Percentiles rank a stretch among this genome's conserved stretches.
Evolutionary conservation across 2,329 filamentous ascomycete genomes (phyloP).

Genomic region (Arthrinium puccinioides): DNA sequence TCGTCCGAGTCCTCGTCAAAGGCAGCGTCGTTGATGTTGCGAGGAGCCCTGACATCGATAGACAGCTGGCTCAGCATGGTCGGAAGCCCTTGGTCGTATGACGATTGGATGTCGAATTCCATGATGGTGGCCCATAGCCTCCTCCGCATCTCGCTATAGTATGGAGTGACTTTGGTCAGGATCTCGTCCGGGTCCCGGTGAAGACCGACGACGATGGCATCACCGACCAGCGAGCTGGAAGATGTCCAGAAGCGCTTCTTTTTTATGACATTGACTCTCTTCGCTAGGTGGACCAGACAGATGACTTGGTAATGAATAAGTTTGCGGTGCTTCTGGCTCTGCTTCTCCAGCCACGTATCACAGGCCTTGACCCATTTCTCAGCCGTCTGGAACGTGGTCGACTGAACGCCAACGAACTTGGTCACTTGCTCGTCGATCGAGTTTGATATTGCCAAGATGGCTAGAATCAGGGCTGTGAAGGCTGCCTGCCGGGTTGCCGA

Average conservation of each 20-base stretch:
- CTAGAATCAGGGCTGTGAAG: constrained; percentile 50
- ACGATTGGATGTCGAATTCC: constrained; percentile 55
- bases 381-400: constrained; percentile 45
- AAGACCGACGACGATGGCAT: constrained; percentile 51
- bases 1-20: constrained; percentile 46
- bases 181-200: constrained; percentile 53
- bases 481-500: constrained; percentile 38
- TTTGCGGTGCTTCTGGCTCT: constrained; percentile 55
- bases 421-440: constrained; percentile 47
- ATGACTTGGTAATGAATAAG: constrained; percentile 55
- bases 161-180: constrained; percentile 46
- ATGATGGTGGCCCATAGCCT: constrained; percentile 55
- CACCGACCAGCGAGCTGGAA: constrained; percentile 47
- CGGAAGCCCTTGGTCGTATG: constrained; percentile 53
- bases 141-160: constrained; percentile 55
- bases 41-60: constrained; percentile 35
- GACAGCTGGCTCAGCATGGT: constrained; percentile 50
- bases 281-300: constrained; percentile 53
- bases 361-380: constrained; percentile 50
- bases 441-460: constrained; percentile 53
- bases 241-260: constrained; percentile 59
- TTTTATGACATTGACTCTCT: constrained; percentile 55
- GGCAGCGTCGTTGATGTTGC: constrained; percentile 51
- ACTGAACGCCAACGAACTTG: constrained; percentile 52
- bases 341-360: constrained; percentile 44